A percentile compares a stretch with the other conserved stretches of the same genome.
phyloP scores from a whole-genome alignment of 1,284 basidiomycete species.

The Malassezia vespertilionis region DNA sequence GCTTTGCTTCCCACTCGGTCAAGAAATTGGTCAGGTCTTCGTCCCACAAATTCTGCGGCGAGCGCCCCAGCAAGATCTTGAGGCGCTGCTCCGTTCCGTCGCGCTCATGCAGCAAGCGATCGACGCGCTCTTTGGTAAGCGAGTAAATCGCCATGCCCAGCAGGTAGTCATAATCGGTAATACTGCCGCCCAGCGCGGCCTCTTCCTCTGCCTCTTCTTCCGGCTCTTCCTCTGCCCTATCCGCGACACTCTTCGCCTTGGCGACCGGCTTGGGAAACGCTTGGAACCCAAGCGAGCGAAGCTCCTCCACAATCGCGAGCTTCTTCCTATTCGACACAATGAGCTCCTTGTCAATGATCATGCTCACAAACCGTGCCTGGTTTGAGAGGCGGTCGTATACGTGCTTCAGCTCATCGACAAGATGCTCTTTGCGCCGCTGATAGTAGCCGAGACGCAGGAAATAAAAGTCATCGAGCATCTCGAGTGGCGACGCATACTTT shows the following conservation, averaged over 20 bases:
- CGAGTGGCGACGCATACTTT: conserved; percentile 78
- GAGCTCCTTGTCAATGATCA: conserved; percentile 85
- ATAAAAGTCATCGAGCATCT: conserved; percentile 89
- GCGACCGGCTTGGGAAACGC: conserved; percentile 74
- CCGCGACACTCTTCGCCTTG: conserved; percentile 54
- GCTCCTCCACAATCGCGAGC: conserved; percentile 68
- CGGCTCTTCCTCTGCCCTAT: conserved; percentile 57
- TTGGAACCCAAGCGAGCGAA: conserved; percentile 69
- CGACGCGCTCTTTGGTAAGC: conserved; percentile 87
- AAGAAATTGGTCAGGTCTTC: conserved; percentile 75
- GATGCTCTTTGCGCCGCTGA: conserved; percentile 68
- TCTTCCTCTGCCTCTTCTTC: conserved; percentile 52
- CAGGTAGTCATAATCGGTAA: conserved; percentile 81
- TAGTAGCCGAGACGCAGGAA: conserved; percentile 73
- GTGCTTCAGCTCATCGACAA: conserved; percentile 72
- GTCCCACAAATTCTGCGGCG: conserved; percentile 80
- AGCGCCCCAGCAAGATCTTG: conserved; percentile 63
- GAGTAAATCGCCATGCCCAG: conserved; percentile 90
- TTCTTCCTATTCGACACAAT: conserved; percentile 86
- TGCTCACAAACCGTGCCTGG: conserved; percentile 90
- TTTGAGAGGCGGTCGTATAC: conserved; percentile 79
- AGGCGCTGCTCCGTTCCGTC: conserved; percentile 75
- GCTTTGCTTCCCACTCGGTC: conserved; percentile 66
- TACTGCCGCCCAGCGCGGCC: conserved; percentile 32
- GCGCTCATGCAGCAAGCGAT: conserved; percentile 69